A percentile compares a stretch with the other conserved stretches of the same genome.
Conservation (phyloP, 2,329 filamentous ascomycete species). For the Aureobasidium sp. region DNA sequence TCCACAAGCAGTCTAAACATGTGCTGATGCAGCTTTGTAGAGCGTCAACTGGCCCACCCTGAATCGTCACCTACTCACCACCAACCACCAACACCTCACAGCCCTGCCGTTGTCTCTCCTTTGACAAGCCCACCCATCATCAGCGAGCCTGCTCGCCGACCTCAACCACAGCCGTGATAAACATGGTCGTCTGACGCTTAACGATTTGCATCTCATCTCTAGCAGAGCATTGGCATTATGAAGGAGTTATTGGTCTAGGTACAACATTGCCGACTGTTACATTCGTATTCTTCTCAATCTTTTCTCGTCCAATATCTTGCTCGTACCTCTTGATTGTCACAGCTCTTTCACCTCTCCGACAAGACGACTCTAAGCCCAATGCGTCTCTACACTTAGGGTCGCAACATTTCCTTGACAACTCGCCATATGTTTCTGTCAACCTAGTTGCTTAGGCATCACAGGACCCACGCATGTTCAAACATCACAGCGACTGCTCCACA, state of each 20-base stretch:
- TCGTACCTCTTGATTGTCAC: not conserved
- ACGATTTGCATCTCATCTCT: not conserved
- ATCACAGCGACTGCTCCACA: not conserved
- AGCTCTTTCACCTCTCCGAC: no score
- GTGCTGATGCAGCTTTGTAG: not conserved
- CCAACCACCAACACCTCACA: slow-evolving; percentile 4
- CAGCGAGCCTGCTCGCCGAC: not conserved
- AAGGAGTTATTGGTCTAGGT: not conserved
- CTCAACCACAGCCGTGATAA: not conserved
- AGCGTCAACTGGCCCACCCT: slow-evolving; percentile 1
- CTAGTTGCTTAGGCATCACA: no score
- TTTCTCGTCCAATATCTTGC: not conserved
- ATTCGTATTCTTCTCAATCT: not conserved
- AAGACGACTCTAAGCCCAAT: not conserved
- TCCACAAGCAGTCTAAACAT: not conserved
- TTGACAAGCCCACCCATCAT: not conserved
- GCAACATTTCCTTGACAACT: not conserved
- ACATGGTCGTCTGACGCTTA: not conserved
- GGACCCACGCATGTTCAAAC: not conserved
- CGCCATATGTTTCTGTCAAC: not conserved
- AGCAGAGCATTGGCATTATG: slow-evolving; percentile 2
- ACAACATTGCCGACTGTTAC: not conserved
- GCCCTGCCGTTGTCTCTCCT: slow-evolving; percentile 11
- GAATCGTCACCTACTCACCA: not conserved
- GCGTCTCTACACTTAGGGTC: not conserved